Base-by-base conservation (phyloP, 495 filamentous ascomycete species). In the Hypoxylon lenormandii region DNA sequence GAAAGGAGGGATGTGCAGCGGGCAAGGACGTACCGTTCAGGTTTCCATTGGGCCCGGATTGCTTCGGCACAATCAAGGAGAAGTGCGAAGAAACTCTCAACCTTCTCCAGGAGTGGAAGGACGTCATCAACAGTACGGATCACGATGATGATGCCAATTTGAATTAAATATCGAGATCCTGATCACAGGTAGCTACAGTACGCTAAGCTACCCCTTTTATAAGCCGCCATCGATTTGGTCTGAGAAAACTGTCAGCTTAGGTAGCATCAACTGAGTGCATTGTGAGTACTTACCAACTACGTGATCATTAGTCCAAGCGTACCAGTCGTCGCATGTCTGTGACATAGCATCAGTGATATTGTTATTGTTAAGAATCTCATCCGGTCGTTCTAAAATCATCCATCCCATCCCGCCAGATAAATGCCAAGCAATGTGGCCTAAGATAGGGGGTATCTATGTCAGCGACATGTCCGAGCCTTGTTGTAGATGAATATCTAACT, bases 351-450 rank as follows among this genome's bases (percentile, higher is more conserved):
- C 69, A 1, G 56, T 64, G 6, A 67, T 3, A 23, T 72, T 49
- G 23, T 72, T 66, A 15, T 64, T 19, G 7, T 67, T 60, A 1
- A 50, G 43, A 48, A 80, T 65, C 7, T 80, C 75, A 22, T 64
- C 57, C 0, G 72, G 68, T 11, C 79, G 72, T 70, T 86, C 85
- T 0, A 87, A 64, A 28, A 86, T 84, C 56, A 82, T 76, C 48
- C 85, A 70, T 0, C 75, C 76, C 36, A 88, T 69, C 0, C 86
- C 86, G 16, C 78, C 74, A 13, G 76, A 77, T 8, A 82, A 76
- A 56, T 87, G 86, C 83, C 82, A 87, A 4, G 81, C 83, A 49
- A 87, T 85, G 54, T 87, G 86, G 74, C 83, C 63, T 66, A 54
- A 28, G 13, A 38, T 40, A 5, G 23, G 23, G 23, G 2, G 23